Conservation (phyloP, 495 filamentous ascomycete genomes). For the Xylaria cubensis region DNA sequence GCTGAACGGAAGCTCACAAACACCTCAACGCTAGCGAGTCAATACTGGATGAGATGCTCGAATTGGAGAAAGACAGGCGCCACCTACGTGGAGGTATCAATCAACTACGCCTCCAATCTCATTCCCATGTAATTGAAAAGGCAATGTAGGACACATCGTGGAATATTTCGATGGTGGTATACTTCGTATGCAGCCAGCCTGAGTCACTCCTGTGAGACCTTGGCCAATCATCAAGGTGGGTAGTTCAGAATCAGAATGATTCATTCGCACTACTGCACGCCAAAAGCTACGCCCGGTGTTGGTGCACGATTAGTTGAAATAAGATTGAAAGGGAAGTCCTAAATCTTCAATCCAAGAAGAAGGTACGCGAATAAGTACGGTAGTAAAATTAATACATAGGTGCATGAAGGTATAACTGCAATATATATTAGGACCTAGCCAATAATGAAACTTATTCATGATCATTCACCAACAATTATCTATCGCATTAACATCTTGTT, state of each 20-base stretch:
- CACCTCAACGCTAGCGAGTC: background rate
- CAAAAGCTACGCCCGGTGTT: background rate
- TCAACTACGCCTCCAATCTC: background rate
- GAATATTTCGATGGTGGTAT: background rate
- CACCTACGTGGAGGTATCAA: background rate
- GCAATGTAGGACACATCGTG: background rate
- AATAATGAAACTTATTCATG: background rate
- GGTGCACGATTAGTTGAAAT: background rate
- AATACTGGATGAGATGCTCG: background rate
- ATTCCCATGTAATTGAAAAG: background rate
- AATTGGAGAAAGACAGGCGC: background rate
- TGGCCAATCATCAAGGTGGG: slow-evolving; percentile 31
- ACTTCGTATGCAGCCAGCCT: background rate
- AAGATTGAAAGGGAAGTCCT: background rate
- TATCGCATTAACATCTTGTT: background rate
- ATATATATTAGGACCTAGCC: background rate
- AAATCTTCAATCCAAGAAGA: background rate
- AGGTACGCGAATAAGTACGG: no score
- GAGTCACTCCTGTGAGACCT: background rate
- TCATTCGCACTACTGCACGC: slow-evolving; percentile 41
- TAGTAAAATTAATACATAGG: no score
- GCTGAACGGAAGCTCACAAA: background rate
- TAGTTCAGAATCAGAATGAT: slow-evolving; percentile 34
- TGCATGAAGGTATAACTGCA: background rate
- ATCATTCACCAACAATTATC: background rate